phyloP scores from a whole-genome alignment of 345 rosid species.

The Salix arbutifolia region DNA sequence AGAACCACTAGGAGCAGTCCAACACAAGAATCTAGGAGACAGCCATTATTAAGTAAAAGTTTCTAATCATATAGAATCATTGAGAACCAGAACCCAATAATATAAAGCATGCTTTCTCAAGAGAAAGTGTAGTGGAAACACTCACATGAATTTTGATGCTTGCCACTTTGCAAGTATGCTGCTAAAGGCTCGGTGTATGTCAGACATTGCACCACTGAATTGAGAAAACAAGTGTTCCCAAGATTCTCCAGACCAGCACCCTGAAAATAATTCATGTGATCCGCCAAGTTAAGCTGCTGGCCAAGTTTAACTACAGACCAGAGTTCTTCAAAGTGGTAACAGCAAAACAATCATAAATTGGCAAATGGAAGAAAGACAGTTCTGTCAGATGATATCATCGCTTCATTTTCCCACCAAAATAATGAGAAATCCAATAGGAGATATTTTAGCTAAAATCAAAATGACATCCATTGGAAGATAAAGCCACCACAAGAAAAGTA shows the following conservation, averaged over 20 bases:
- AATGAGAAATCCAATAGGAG: too few species aligned
- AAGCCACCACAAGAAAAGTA: too few species aligned
- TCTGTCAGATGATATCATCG: neutral
- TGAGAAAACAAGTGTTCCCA: constrained; percentile 96
- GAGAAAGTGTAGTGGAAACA: neutral
- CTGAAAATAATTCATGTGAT: constrained; percentile 37
- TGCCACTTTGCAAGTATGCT: constrained; percentile 79
- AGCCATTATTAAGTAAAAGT: neutral
- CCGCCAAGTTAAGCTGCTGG: constrained; percentile 2
- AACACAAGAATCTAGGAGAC: neutral
- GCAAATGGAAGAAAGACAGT: neutral
- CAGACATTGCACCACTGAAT: constrained; percentile 89
- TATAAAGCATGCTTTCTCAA: neutral
- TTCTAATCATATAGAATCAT: neutral
- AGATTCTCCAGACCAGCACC: constrained; percentile 95
- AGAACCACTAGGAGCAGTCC: neutral
- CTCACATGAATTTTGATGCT: constrained; percentile 55
- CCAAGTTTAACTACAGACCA: neutral
- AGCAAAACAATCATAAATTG: neutral
- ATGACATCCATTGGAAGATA: too few species aligned
- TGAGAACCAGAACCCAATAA: neutral
- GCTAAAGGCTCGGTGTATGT: constrained; percentile 94
- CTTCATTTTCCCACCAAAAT: neutral
- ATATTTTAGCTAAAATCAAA: neutral
- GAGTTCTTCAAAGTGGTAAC: neutral